These are phyloP conservation scores for Salix dunnii DNA, from an alignment of 345 rosid genomes.

Conservation along the genomic window DNA sequence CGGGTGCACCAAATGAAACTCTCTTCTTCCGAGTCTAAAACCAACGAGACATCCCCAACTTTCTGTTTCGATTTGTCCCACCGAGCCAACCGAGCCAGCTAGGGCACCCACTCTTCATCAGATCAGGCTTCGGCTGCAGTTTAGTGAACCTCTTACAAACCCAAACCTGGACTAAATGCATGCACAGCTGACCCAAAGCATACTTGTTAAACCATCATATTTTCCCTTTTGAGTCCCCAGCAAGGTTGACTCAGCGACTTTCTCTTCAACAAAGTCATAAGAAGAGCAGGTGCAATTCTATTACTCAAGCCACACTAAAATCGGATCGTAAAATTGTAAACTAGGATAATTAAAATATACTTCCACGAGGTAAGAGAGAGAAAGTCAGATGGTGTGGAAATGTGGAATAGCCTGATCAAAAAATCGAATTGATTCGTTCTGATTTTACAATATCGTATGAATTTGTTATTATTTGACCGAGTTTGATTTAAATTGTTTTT, in stretches of 20 bases:
- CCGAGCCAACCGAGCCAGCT: conserved; percentile 30
- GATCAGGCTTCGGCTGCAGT: conserved; percentile 25
- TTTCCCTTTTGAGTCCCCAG: no score
- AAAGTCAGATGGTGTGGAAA: no score
- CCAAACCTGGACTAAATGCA: conserved; percentile 43
- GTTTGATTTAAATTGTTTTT: no score
- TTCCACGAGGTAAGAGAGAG: no score
- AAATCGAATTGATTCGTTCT: no score
- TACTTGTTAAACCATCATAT: not conserved
- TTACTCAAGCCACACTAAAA: no score
- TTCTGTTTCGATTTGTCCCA: conserved; percentile 26
- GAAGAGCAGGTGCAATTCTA: conserved; percentile 37
- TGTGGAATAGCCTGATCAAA: no score
- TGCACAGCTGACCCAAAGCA: conserved; percentile 28
- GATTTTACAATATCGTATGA: no score
- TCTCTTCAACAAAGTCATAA: conserved; percentile 24
- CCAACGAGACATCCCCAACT: conserved; percentile 15
- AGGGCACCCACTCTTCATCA: conserved; percentile 10
- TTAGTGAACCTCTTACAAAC: conserved; percentile 44
- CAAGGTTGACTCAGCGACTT: not conserved
- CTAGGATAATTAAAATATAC: no score
- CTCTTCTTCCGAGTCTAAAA: conserved; percentile 24
- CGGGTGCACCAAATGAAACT: conserved; percentile 3
- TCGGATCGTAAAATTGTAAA: no score
- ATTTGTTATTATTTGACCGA: no score